These are phyloP conservation scores for Ramalina intermedia DNA, from an alignment of 495 filamentous ascomycete species.

Conservation along the genomic window DNA sequence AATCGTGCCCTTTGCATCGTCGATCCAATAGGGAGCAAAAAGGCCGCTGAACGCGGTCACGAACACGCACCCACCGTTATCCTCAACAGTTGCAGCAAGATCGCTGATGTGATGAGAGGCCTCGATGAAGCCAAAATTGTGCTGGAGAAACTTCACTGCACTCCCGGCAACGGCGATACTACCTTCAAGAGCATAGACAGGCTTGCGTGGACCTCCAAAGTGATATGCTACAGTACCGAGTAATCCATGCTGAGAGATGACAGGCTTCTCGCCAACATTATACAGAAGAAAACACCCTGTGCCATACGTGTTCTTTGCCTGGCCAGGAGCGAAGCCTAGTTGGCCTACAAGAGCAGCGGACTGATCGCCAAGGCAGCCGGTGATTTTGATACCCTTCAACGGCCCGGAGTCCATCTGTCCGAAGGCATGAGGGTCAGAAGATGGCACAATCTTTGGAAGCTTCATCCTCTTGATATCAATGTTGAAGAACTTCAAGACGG, in stretches of 20 bases:
- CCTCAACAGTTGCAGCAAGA: slow-evolving; percentile 65
- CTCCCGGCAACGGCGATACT: slow-evolving; percentile 85
- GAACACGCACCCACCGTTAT: slow-evolving; percentile 85
- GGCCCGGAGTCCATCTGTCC: slow-evolving; percentile 51
- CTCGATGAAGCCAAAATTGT: slow-evolving; percentile 75
- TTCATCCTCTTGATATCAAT: slow-evolving; percentile 61
- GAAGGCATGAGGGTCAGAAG: slow-evolving; percentile 63
- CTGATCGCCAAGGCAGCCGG: slow-evolving; percentile 84
- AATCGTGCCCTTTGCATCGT: slow-evolving; percentile 80
- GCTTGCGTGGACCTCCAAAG: slow-evolving; percentile 52
- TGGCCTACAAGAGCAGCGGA: slow-evolving; percentile 87
- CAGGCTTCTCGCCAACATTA: slow-evolving; percentile 81
- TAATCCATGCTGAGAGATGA: slow-evolving; percentile 79
- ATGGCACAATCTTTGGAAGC: slow-evolving; percentile 76
- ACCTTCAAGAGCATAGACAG: slow-evolving; percentile 84
- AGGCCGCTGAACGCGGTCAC: slow-evolving; percentile 93
- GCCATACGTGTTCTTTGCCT: slow-evolving; percentile 92
- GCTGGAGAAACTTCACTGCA: slow-evolving; percentile 79
- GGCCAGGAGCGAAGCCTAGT: slow-evolving; percentile 72
- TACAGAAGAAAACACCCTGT: slow-evolving; percentile 93
- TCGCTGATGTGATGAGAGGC: slow-evolving; percentile 69
- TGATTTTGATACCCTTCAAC: slow-evolving; percentile 63
- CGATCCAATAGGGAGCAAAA: slow-evolving; percentile 98
- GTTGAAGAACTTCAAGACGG: slow-evolving; percentile 68
- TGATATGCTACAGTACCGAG: slow-evolving; percentile 79